phyloP scores from a whole-genome alignment of 257 asterid species.

The Scutellaria galericulata region DNA sequence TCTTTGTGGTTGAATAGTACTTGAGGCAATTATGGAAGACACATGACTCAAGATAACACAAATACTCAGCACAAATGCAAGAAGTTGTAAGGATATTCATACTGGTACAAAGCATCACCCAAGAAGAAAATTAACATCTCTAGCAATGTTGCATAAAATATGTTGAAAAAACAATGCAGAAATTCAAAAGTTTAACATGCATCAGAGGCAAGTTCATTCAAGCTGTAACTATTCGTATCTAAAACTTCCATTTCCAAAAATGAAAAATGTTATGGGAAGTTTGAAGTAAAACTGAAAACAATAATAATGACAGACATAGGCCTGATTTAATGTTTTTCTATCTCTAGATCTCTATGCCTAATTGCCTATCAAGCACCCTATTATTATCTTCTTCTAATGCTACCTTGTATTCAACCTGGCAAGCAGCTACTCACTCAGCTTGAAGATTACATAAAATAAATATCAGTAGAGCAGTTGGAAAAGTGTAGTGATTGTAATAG shows the following conservation, averaged over 20 bases:
- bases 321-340: too few species aligned
- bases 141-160: neutral
- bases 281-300: neutral
- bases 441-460: neutral
- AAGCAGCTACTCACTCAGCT: neutral
- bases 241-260: too few species aligned
- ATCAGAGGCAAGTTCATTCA: neutral
- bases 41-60: too few species aligned
- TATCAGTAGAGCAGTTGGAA: neutral
- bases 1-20: too few species aligned
- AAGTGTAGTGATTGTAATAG: neutral
- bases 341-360: too few species aligned
- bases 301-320: too few species aligned
- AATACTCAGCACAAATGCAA: too few species aligned
- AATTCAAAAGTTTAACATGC: neutral
- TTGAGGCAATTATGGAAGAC: neutral
- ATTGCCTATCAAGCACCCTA: neutral
- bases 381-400: neutral
- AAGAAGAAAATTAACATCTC: neutral
- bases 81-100: too few species aligned
- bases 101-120: neutral
- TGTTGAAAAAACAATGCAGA: neutral
- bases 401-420: neutral
- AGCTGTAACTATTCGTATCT: too few species aligned
- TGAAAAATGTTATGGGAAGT: neutral